Evolutionary conservation across 2,329 filamentous ascomycete species (phyloP).

Genomic region (Microsporum ferrugineum): DNA sequence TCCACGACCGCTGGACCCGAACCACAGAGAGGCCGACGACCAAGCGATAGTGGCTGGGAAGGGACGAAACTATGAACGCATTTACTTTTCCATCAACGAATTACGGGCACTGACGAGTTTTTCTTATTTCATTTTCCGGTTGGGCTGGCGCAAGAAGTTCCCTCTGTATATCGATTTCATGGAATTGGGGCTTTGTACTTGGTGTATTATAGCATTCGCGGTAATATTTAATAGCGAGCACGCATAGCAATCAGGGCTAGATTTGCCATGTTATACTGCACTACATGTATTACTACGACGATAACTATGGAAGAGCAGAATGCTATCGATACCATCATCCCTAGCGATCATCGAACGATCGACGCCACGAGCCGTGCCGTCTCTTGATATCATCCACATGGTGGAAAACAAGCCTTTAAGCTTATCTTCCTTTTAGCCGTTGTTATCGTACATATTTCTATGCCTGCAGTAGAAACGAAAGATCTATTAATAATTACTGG

Average conservation of each 20-base stretch:
- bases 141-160: not conserved
- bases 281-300: not conserved
- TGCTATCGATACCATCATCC: not conserved
- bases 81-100: not conserved
- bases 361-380: not conserved
- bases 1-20: not conserved
- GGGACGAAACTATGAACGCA: slow-evolving; percentile 27
- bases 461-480: no score
- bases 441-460: no score
- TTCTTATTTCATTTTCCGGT: not conserved
- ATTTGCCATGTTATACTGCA: not conserved
- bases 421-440: not conserved
- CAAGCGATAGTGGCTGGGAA: slow-evolving; percentile 32
- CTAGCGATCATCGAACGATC: not conserved
- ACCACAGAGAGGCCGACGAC: slow-evolving; percentile 21
- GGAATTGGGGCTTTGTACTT: not conserved
- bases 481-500: no score
- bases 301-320: no score
- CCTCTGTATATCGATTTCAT: not conserved
- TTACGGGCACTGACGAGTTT: not conserved
- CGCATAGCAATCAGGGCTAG: not conserved
- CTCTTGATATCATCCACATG: not conserved
- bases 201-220: not conserved
- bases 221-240: not conserved
- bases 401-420: not conserved